These are phyloP conservation scores for Solanum ossicruentum DNA, from an alignment of 257 asterid species.

Conservation along the genomic window DNA sequence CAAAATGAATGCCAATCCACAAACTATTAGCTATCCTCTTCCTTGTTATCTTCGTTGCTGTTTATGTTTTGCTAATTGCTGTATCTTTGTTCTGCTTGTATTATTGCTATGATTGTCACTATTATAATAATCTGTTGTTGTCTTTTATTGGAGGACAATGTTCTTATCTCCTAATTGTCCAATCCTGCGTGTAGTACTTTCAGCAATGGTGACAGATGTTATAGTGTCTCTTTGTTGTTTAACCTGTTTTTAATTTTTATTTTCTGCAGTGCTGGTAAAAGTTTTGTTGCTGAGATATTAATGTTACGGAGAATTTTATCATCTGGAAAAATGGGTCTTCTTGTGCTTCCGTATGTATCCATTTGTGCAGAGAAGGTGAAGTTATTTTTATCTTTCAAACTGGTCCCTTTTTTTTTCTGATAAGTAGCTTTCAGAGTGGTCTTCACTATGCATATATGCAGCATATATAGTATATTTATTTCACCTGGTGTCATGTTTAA, in stretches of 20 bases:
- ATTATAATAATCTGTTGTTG: not conserved
- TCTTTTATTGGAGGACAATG: not conserved
- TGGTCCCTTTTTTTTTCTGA: not conserved
- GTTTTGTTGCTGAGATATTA: slow-evolving; percentile 93
- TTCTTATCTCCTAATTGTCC: not conserved
- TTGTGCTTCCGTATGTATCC: slow-evolving; percentile 93
- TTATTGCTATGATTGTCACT: not conserved
- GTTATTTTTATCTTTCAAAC: not conserved
- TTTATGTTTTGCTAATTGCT: not conserved
- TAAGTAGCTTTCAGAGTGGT: not conserved
- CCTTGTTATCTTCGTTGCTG: not conserved
- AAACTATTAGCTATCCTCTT: not conserved
- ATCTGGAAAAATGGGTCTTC: slow-evolving; percentile 83
- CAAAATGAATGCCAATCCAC: not conserved
- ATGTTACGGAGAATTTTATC: slow-evolving; percentile 84
- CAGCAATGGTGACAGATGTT: not conserved
- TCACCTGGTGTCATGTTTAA: not conserved
- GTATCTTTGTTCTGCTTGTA: not conserved
- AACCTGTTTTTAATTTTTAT: not conserved
- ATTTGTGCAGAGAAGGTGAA: slow-evolving; percentile 90
- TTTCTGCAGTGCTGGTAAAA: slow-evolving; percentile 81
- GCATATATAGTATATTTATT: slow-evolving; percentile 1
- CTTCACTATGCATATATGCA: not conserved
- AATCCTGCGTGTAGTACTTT: not conserved
- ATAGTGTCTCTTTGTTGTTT: not conserved